phyloP scores from a whole-genome alignment of 1,139 yeast species.

The Hansenula lynferdii region DNA sequence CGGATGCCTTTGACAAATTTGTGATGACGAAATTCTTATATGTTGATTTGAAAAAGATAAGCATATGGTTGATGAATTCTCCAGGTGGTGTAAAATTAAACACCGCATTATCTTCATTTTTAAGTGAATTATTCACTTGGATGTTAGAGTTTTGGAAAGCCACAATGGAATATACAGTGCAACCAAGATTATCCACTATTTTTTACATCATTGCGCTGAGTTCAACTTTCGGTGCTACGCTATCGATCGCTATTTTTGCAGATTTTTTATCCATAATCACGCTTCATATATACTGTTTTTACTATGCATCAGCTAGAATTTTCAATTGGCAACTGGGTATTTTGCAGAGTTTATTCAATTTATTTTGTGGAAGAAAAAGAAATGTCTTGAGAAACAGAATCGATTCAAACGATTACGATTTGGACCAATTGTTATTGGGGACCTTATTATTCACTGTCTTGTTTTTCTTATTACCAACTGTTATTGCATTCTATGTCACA shows the following conservation, averaged over 20 bases:
- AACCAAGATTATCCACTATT: constrained; percentile 28
- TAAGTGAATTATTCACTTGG: constrained; percentile 88
- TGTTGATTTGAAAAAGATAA: constrained; percentile 39
- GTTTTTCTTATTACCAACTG: constrained; percentile 79
- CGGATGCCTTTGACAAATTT: constrained; percentile 30
- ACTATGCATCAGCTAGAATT: constrained; percentile 72
- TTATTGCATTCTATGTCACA: constrained; percentile 74
- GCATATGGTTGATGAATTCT: constrained; percentile 77
- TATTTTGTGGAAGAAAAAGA: constrained; percentile 86
- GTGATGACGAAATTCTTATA: constrained; percentile 33
- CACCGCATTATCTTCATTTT: constrained; percentile 76
- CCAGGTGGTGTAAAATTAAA: constrained; percentile 96
- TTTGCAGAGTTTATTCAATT: constrained; percentile 69
- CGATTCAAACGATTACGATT: constrained; percentile 76
- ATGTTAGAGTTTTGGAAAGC: constrained; percentile 66
- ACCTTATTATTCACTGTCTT: constrained; percentile 81
- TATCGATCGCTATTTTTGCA: constrained; percentile 58
- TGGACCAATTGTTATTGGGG: constrained; percentile 86
- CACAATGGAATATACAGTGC: constrained; percentile 24
- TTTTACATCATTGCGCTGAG: constrained; percentile 34
- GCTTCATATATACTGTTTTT: constrained; percentile 71
- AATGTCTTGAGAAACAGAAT: constrained; percentile 81
- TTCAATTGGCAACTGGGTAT: constrained; percentile 71
- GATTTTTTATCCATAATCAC: constrained; percentile 65
- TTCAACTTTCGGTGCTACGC: constrained; percentile 59